phyloP scores from a whole-genome alignment of 495 filamentous ascomycete genomes.

The Apiosordaria backusii region DNA sequence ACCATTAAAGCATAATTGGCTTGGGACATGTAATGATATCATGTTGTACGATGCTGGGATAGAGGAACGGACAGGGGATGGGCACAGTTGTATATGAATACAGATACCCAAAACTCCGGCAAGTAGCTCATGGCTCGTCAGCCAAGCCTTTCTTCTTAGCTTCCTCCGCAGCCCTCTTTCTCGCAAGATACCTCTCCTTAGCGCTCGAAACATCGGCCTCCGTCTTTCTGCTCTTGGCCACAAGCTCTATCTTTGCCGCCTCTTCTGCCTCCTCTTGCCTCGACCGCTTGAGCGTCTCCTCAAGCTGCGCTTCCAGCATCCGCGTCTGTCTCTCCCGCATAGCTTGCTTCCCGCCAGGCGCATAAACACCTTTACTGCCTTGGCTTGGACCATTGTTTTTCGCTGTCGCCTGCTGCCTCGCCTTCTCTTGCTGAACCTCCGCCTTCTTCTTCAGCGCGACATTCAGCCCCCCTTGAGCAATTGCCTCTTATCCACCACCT shows the following conservation, averaged over 20 bases:
- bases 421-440: constrained; percentile 36
- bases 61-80: background rate
- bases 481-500: constrained; percentile 91
- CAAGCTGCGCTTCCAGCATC: constrained; percentile 82
- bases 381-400: constrained; percentile 24
- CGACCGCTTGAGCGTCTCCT: constrained; percentile 67
- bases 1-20: constrained; percentile 14
- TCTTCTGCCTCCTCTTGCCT: constrained; percentile 73
- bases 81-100: background rate
- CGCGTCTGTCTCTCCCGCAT: constrained; percentile 78
- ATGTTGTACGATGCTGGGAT: background rate
- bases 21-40: background rate
- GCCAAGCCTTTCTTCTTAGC: constrained; percentile 50
- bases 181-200: constrained; percentile 78
- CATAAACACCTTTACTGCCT: constrained; percentile 44
- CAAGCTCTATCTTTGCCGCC: constrained; percentile 62
- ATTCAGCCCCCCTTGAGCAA: constrained; percentile 82
- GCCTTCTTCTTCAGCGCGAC: constrained; percentile 58
- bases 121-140: constrained; percentile 10
- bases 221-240: constrained; percentile 68
- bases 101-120: background rate
- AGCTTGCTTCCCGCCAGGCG: constrained; percentile 52
- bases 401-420: constrained; percentile 28
- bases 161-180: constrained; percentile 77
- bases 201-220: constrained; percentile 79